Conservation (phyloP, 495 filamentous ascomycete species). For the Rhypophila decipiens region DNA sequence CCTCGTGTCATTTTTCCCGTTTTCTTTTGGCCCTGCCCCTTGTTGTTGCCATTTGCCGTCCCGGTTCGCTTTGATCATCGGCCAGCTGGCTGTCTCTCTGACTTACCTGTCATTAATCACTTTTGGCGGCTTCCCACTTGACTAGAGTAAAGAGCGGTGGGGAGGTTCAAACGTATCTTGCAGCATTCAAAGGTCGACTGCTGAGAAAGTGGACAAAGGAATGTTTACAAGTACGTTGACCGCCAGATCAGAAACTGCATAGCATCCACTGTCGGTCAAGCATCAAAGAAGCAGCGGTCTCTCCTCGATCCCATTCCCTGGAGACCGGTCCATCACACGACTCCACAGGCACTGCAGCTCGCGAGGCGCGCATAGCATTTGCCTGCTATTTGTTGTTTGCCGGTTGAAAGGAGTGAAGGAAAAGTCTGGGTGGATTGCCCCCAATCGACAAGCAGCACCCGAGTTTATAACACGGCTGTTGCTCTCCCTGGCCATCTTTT, state of each 20-base stretch:
- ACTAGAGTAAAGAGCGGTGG: slow-evolving; percentile 40
- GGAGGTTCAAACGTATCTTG: slow-evolving; percentile 31
- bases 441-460: slow-evolving; percentile 30
- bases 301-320: slow-evolving; percentile 26
- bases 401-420: slow-evolving; percentile 12
- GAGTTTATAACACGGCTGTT: slow-evolving; percentile 20
- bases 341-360: not conserved
- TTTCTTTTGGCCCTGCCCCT: not conserved
- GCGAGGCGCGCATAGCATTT: slow-evolving; percentile 10
- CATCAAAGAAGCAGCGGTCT: slow-evolving; percentile 29
- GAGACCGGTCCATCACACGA: not conserved
- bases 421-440: slow-evolving; percentile 5
- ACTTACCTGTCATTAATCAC: slow-evolving; percentile 32
- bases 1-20: not conserved
- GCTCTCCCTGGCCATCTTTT: not conserved
- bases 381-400: slow-evolving; percentile 27
- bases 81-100: slow-evolving; percentile 5
- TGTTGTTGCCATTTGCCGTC: not conserved
- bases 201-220: slow-evolving; percentile 39
- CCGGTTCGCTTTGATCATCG: not conserved
- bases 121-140: slow-evolving; percentile 33
- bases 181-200: slow-evolving; percentile 39
- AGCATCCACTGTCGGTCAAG: slow-evolving; percentile 21
- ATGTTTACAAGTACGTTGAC: slow-evolving; percentile 34
- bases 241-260: slow-evolving; percentile 32